A percentile compares a stretch with the other conserved stretches of the same genome.
phyloP scores from a whole-genome alignment of 805 yeast genomes.

The Candida saitoana region DNA sequence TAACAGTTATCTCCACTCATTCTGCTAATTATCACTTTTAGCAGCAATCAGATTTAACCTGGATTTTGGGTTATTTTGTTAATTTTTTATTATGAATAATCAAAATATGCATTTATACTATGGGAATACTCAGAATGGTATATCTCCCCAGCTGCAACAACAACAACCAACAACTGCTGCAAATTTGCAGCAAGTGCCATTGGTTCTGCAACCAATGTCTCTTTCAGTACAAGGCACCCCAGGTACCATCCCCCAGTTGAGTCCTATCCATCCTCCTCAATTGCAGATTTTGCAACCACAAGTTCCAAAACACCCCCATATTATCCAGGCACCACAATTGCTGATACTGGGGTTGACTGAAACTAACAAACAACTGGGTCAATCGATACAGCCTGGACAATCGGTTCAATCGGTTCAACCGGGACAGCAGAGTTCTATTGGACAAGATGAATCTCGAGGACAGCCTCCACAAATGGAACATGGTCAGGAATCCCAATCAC shows the following conservation, averaged over 20 bases:
- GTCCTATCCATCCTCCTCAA: slow-evolving; percentile 2
- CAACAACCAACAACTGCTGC: slow-evolving; percentile 3
- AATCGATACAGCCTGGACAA: background rate
- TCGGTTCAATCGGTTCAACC: no score
- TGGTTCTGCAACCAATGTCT: slow-evolving; percentile 1
- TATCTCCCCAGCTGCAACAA: slow-evolving; percentile 2
- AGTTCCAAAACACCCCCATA: background rate
- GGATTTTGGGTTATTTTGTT: background rate
- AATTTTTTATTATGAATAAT: slow-evolving; percentile 4
- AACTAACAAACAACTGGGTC: background rate
- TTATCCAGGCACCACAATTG: background rate
- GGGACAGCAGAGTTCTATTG: background rate
- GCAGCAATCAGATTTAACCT: slow-evolving; percentile 1
- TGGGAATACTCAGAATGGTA: background rate
- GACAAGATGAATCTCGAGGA: background rate
- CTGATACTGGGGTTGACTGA: background rate
- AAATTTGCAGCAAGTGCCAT: slow-evolving; percentile 2
- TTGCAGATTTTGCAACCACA: slow-evolving; percentile 3
- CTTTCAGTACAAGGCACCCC: background rate
- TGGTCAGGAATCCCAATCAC: background rate
- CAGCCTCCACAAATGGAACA: background rate
- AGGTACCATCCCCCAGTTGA: background rate
- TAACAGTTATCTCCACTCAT: background rate
- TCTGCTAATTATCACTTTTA: background rate
- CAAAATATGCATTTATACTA: background rate